Conservation (phyloP, 257 asterid species). For the Salvia rosmarinus region DNA sequence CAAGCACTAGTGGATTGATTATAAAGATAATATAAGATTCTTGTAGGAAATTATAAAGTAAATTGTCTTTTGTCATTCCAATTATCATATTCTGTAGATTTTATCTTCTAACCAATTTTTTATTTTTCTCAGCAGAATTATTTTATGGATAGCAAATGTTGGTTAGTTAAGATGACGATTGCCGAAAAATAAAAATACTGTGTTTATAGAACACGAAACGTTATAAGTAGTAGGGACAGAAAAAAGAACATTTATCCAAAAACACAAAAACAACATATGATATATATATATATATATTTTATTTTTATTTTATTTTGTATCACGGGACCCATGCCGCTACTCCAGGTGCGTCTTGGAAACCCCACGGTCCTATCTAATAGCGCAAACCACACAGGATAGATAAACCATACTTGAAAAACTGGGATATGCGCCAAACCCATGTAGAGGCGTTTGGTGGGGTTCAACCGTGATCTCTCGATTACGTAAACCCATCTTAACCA, state of each 20-base stretch:
- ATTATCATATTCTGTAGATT: background rate
- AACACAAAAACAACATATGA: background rate
- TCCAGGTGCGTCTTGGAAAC: no score
- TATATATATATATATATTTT: no score
- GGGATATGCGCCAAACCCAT: no score
- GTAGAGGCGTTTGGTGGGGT: no score
- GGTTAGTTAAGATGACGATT: background rate
- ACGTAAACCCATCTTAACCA: no score
- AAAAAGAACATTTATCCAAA: background rate
- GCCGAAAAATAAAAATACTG: background rate
- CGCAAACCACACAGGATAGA: no score
- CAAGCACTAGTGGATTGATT: background rate
- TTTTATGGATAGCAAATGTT: background rate
- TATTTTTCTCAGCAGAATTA: background rate
- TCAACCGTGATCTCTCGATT: no score
- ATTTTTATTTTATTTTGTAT: no score
- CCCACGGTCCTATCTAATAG: no score
- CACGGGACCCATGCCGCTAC: no score
- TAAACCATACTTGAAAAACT: no score
- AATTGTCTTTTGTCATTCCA: background rate
- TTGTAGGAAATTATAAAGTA: background rate
- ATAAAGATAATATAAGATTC: background rate
- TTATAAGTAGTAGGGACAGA: background rate
- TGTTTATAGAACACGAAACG: background rate
- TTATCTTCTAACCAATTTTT: background rate